Evolutionary conservation across 257 asterid species (phyloP), one percentile per base, ranked within the genome.

Genomic region (Solanum peruvianum): DNA sequence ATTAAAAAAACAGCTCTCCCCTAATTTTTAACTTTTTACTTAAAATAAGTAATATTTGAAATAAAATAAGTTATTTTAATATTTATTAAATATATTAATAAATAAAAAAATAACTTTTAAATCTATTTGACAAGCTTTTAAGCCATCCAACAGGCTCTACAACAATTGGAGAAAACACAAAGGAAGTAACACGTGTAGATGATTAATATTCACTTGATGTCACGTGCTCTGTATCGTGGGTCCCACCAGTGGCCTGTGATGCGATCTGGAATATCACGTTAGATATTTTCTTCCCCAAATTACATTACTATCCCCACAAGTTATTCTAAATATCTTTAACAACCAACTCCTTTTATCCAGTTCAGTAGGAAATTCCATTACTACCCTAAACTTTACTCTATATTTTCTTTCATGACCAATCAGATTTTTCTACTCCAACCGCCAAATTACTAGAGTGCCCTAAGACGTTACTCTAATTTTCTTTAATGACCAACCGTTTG

Each of bases 191-290:
- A 87, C 87, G 78, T 44, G 71, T 71, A 18, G n/a, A 82, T 13
- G 77, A 85, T 62, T 76, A 82, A 2, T 45, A 82, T 86, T 86
- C 86, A 88, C 86, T 80, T 67, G 29, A 52, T 45, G 86, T 89
- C 91, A 89, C 89, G 89, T 87, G 91, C 37, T 78, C 16, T 69
- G 84, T 88, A 49, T 69, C 58, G 70, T 87, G 69, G 87, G 37
- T 60, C 67, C 82, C 66, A 0, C 2, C 88, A 86, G 70, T 37
- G 62, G 18, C 16, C 33, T 73, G 82, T 88, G 88, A 60, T 88
- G 86, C 44, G 62, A 82, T 86, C 86, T 29, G 41, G 21, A 35
- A 25, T 39, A 64, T 69, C 25, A 15, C 60, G 21, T 69, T 9
- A 77, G 89, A 89, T 87, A 87, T 84, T 89, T 84, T 41, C 11